Percentiles rank a stretch among this genome's conserved stretches.
Evolutionary conservation across 805 yeast species (phyloP).

Genomic region (Suhomyces sp.): DNA sequence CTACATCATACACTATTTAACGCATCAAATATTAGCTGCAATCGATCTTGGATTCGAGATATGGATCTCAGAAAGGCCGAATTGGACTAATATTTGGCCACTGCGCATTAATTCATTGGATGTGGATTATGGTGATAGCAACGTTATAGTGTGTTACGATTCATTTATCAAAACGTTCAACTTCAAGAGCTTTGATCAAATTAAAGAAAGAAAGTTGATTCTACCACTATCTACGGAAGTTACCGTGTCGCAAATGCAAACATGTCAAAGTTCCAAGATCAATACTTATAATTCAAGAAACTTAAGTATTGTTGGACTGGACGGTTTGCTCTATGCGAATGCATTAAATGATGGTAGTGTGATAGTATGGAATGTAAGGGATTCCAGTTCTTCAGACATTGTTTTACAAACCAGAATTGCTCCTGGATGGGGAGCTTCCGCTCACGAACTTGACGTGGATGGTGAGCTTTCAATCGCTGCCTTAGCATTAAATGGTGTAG

Average conservation of each 20-base stretch:
- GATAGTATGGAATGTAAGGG: conserved; percentile 44
- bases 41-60: conserved; percentile 18
- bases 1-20: conserved; percentile 19
- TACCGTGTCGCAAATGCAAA: conserved; percentile 19
- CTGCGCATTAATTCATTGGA: conserved; percentile 18
- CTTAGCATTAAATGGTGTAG: conserved; percentile 34
- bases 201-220: conserved; percentile 6
- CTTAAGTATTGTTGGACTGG: conserved; percentile 33
- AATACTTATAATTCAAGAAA: conserved; percentile 15
- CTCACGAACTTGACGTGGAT: conserved; percentile 21
- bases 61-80: conserved; percentile 7
- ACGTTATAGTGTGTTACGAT: conserved; percentile 24
- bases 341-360: conserved; percentile 42
- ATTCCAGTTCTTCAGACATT: conserved; percentile 10
- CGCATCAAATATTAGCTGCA: conserved; percentile 8
- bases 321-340: conserved; percentile 40
- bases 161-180: conserved; percentile 24
- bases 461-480: conserved; percentile 17
- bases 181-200: conserved; percentile 10
- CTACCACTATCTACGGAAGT: conserved; percentile 16
- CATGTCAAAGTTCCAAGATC: conserved; percentile 9
- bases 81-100: conserved; percentile 4
- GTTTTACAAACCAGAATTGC: conserved; percentile 17
- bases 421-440: no score
- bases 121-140: conserved; percentile 33